Base-by-base conservation (phyloP, 2,329 filamentous ascomycete genomes). In the Oidium heveae region DNA sequence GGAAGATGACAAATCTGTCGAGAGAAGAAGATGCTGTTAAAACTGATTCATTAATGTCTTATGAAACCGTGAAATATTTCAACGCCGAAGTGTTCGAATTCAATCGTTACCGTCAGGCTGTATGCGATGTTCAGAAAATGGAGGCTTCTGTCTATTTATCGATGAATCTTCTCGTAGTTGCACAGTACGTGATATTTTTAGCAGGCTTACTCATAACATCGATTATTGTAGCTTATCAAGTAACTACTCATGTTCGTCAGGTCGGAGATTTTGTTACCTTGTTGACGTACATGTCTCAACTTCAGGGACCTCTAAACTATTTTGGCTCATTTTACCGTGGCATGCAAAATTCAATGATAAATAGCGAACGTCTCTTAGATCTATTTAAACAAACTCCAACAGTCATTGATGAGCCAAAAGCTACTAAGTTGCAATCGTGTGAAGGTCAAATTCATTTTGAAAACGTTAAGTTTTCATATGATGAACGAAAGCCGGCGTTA, bases 1-100 rank as follows among this genome's bases (percentile, higher is more conserved):
- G 91, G 57, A 79, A 89, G 63, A 95, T 95, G 84, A 89, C 89
- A 53, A 96, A 95, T 65, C 86, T 87, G 15, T 87, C 91, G 61
- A 77, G 91, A 58, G 87, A 95, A 68, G 87, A 95, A 68, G 89
- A 95, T 67, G 91, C 91, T 7, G 87, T 96, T 61, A 96, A 96
- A 69, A 96, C 95, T 65, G 91, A 98, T 67, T 96, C 91, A 0
- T 91, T 98, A 71, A 87, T 91, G 58, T 94, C 88, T n/a, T 98
- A 96, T 66, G 91, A 98, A 70, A 89, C 84, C 1, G 85, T 91
- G 65, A 91, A 91, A 66, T 91, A 89, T 63, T 91, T 91, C 72
- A 89, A 89, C 61, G 85, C 85, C 8, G 85, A 91, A 63, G 72
- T 76, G 1, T 88, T 84, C 63, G 85, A 91, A 63, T 87, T 86